Percentiles rank a stretch among this genome's conserved stretches.
Conservation (phyloP, 2,329 filamentous ascomycete species). For the Colletotrichum sp. region DNA sequence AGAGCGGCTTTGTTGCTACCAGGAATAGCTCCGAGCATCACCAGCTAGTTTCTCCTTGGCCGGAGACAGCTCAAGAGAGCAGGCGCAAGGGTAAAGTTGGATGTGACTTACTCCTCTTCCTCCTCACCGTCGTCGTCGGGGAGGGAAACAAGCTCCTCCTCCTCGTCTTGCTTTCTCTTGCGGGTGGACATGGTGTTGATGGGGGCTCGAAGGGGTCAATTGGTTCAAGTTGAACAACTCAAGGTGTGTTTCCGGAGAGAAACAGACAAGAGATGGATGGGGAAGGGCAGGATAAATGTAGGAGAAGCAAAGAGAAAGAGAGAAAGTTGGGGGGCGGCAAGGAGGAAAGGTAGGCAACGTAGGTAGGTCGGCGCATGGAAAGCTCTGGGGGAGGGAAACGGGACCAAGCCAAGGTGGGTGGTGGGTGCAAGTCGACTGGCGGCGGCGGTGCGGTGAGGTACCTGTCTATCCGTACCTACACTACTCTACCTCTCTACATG, state of each 20-base stretch:
- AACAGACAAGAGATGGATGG: not conserved
- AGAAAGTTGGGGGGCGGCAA: constrained; percentile 17
- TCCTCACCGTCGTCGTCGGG: constrained; percentile 56
- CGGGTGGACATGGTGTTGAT: constrained; percentile 48
- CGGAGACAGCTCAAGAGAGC: not conserved
- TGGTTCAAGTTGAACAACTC: constrained; percentile 13
- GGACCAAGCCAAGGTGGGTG: constrained; percentile 10
- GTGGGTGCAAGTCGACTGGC: constrained; percentile 16
- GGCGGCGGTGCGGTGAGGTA: not conserved
- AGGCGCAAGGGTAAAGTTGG: not conserved
- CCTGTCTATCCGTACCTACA: not conserved
- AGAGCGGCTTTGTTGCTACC: not conserved
- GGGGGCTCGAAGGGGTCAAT: constrained; percentile 27
- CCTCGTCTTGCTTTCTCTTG: constrained; percentile 60
- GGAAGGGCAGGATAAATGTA: not conserved
- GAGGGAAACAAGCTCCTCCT: constrained; percentile 60
- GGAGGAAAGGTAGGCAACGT: constrained; percentile 11
- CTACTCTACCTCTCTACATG: not conserved
- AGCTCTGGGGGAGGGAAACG: constrained; percentile 18
- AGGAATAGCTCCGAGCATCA: not conserved
- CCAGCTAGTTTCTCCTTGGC: not conserved
- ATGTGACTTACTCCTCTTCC: constrained; percentile 56
- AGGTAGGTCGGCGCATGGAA: constrained; percentile 20
- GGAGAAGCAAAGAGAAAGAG: constrained; percentile 12
- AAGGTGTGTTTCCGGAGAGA: not conserved